Evolutionary conservation across 2,329 filamentous ascomycete genomes (phyloP), one percentile per base, ranked within the genome.

Genomic region (Coniochaeta pulveracea): DNA sequence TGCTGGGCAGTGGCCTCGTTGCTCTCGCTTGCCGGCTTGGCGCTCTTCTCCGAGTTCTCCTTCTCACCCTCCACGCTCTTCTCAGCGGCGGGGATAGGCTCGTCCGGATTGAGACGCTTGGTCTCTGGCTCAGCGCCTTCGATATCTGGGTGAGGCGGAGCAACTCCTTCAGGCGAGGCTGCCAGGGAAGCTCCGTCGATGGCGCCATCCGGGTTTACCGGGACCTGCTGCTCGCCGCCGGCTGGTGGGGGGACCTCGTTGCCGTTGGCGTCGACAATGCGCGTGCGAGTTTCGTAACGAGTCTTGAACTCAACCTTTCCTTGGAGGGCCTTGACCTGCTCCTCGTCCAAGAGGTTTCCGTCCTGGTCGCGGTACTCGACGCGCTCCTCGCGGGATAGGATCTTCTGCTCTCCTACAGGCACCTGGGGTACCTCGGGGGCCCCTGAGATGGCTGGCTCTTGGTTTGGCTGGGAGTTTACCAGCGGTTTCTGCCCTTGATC

Each of bases 231-330:
- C 53, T 48, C 54, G 15, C 53, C 62, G 24, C 57, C 64, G 16
- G 56, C 52, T 10, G 61, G 60, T 21, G 55, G 46, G 9, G 55
- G 53, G n/a, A 94, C 58, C 50, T 93, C 83, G 43, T 88, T 85
- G 38, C 88, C 91, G 26, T 76, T 56, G 34, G 72, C 73, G 55
- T 94, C 85, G 25, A 94, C 64, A 36, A 96, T 59, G 37, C 85
- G 79, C 7, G 86, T 95, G 43, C 83, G 74, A n/a, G 89, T 95
- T 66, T 96, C 89, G 54, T 95, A 95, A 44, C 80, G 81, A 10
- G 91, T 96, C 62, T 93, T 79, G 62, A 98, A 95, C 48, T 85
- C 85, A 38, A 96, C 88, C 58, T 94, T 93, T 48, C 89, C 91
- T 55, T 89, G 74, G 19, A 98, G 73, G 14, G 72, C 74, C 48